Evolutionary conservation across 257 asterid species (phyloP).

Genomic region (Solanum medicagineum): DNA sequence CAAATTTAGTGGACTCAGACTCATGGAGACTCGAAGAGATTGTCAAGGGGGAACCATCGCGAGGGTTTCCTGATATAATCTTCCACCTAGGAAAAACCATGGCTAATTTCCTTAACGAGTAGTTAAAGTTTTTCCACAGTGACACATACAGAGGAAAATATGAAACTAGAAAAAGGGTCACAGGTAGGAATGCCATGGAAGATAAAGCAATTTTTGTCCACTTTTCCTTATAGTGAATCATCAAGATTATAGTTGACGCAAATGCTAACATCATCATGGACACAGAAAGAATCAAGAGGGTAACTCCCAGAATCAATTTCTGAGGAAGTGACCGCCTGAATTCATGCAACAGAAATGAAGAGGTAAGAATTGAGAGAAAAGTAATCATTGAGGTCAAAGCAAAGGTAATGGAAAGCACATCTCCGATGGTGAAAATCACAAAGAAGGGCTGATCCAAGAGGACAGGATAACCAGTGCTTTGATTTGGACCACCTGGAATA

Average conservation of each 20-base stretch:
- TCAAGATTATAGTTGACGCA: conserved; percentile 2
- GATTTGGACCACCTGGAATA: conserved; percentile 5
- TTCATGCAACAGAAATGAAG: conserved; percentile 2
- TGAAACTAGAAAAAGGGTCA: neutral
- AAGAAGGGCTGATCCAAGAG: neutral
- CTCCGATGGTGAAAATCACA: conserved; percentile 1
- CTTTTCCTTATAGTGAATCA: neutral
- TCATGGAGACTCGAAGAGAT: neutral
- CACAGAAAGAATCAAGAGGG: neutral
- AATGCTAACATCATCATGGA: conserved; percentile 10
- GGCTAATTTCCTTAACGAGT: neutral
- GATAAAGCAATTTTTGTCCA: conserved; percentile 4
- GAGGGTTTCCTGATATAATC: neutral
- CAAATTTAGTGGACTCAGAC: neutral
- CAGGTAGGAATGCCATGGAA: neutral
- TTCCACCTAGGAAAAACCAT: neutral
- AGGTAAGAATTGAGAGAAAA: conserved; percentile 4
- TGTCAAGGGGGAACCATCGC: neutral
- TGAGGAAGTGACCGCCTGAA: conserved; percentile 1
- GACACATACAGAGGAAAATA: neutral
- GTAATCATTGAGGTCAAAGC: conserved; percentile 2
- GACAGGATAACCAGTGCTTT: conserved; percentile 3
- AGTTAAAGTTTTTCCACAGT: neutral
- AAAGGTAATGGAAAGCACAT: conserved; percentile 9
- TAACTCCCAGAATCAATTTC: neutral